Percentiles rank a stretch among this genome's conserved stretches.
These are phyloP conservation scores for Vickermania ingenoplastis DNA, from an alignment of 208 protist species.

Conservation along the genomic window DNA sequence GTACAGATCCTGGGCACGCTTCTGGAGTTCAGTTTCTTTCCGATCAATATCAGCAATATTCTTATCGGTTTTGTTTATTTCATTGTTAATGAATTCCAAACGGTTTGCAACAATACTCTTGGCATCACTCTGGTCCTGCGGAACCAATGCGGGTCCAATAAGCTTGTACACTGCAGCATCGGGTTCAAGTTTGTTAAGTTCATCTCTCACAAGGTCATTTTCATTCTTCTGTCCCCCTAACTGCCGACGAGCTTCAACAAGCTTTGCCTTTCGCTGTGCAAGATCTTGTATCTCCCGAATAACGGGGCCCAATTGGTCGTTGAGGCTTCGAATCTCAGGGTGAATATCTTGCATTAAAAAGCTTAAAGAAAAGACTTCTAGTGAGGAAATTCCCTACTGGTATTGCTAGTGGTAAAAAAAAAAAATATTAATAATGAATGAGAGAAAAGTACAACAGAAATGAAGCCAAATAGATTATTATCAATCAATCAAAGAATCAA, in stretches of 20 bases:
- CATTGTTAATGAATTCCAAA: conserved; percentile 89
- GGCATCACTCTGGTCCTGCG: conserved; percentile 88
- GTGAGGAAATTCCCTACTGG: too few species aligned
- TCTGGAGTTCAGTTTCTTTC: conserved; percentile 65
- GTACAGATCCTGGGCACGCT: conserved; percentile 70
- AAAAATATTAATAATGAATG: too few species aligned
- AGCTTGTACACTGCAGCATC: conserved; percentile 92
- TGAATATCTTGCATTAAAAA: conserved; percentile 62
- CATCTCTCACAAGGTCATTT: conserved; percentile 91
- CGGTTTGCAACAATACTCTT: conserved; percentile 86
- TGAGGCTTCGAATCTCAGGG: conserved; percentile 70
- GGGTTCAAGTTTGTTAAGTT: conserved; percentile 86
- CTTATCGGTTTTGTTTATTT: conserved; percentile 76
- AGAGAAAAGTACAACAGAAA: too few species aligned
- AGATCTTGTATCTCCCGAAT: conserved; percentile 77
- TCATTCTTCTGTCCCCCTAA: conserved; percentile 91
- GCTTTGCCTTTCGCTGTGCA: conserved; percentile 77
- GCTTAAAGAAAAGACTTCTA: background rate
- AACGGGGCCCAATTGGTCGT: conserved; percentile 60
- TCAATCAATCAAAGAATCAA: too few species aligned
- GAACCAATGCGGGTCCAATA: conserved; percentile 90
- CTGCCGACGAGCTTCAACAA: conserved; percentile 75
- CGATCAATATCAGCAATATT: conserved; percentile 71
- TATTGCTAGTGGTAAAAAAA: too few species aligned
- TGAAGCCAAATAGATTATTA: too few species aligned